These are phyloP conservation scores for Gonium pectorale DNA, from an alignment of 139 green algal species.

Conservation along the genomic window DNA sequence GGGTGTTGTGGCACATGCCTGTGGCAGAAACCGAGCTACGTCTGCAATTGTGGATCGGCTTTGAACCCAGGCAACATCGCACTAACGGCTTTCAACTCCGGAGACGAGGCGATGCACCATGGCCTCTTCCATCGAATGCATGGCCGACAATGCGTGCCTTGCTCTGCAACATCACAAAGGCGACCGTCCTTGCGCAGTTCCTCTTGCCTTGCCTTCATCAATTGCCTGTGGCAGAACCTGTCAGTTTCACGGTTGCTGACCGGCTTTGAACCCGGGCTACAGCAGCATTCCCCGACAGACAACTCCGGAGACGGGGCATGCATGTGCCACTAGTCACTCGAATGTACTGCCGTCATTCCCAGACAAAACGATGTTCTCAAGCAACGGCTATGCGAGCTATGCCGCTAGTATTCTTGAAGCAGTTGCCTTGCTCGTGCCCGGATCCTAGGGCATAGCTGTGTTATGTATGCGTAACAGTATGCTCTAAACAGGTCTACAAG, in stretches of 20 bases:
- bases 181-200: no score
- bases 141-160: background rate
- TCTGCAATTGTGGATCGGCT: background rate
- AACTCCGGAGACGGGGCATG: conserved; percentile 22
- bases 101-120: background rate
- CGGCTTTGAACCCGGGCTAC: conserved; percentile 28
- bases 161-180: background rate
- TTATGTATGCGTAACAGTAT: no score
- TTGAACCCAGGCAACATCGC: conserved; percentile 27
- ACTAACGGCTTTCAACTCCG: conserved; percentile 24
- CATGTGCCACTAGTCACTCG: conserved; percentile 5
- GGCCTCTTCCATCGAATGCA: conserved; percentile 25
- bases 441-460: no score
- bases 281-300: background rate
- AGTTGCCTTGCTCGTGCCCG: no score
- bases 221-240: conserved; percentile 29
- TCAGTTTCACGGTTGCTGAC: background rate
- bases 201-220: background rate
- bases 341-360: conserved; percentile 23
- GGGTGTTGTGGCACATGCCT: background rate
- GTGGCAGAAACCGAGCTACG: conserved; percentile 20
- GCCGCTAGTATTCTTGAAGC: no score
- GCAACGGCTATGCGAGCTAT: no score
- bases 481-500: no score
- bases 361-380: no score